Evolutionary conservation across 257 asterid species (phyloP), one percentile per base, ranked within the genome.

Genomic region (Gentiana macrophylla): DNA sequence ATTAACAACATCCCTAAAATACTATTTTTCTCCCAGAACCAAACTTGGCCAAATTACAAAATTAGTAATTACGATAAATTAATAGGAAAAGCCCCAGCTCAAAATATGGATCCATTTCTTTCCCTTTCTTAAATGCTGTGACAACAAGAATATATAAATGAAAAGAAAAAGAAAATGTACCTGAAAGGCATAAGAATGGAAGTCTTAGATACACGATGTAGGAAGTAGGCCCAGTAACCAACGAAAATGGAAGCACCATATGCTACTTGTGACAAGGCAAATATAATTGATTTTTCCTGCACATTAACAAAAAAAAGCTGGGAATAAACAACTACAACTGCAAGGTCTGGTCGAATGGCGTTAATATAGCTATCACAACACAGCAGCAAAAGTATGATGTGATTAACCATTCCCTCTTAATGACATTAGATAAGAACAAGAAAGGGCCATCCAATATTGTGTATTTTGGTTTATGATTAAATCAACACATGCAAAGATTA

Each of bases 201-300:
- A 35, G 67, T 12, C 62, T 51, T 79, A 67, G 77, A 71, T n/a
- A 57, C 70, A 33, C 64, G 75, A 64, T 64, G 73, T 32, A 88
- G 76, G 68, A 92, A 88, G 78, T 81, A 88, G 55, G 80, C 84
- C 97, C 99, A 92, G 67, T 92, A 92, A 67, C 99, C 94, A 57
- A 80, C 63, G 74, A 92, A 82, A 44, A 84, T 67, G 32, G 76
- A 74, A 59, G 77, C 87, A 49, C 94, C 99, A 70, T 80, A 92
- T 63, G 95, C 87, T 51, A 79, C 80, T 77, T 92, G 99, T 13
- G 99, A 84, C 72, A 89, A 69, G 66, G 84, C 77, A 79, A 92
- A 92, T 59, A 79, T 72, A 67, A 82, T 76, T 64, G 86, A 74
- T 77, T 78, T 92, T 82, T 86, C 99, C 99, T 88, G 83, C 74